Conservation (phyloP, 768 basidiomycete genomes). For the Boletus subcaerulescens region DNA sequence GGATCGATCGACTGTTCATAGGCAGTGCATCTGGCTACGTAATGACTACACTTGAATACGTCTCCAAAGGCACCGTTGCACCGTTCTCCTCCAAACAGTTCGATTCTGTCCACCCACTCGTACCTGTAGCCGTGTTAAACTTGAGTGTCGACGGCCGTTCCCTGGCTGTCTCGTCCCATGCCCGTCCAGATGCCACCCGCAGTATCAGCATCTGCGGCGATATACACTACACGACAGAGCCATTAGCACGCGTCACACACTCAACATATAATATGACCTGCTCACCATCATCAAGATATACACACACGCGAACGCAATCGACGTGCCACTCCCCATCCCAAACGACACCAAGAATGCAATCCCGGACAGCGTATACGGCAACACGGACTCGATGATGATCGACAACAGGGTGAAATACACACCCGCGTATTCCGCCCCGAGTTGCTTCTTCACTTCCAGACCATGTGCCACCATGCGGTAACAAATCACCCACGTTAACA, state of each 20-base stretch:
- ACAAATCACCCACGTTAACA: slow-evolving; percentile 20
- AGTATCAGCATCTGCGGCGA: slow-evolving; percentile 27
- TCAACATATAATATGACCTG: too few species aligned
- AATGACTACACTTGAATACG: too few species aligned
- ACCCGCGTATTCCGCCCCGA: slow-evolving; percentile 19
- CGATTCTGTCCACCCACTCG: neutral
- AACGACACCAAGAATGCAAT: slow-evolving; percentile 24
- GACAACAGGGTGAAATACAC: slow-evolving; percentile 19
- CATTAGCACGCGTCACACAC: neutral
- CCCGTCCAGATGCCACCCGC: slow-evolving; percentile 18
- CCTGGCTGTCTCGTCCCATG: slow-evolving; percentile 12
- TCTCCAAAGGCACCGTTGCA: neutral
- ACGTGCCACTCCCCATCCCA: slow-evolving; percentile 11
- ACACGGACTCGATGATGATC: slow-evolving; percentile 23
- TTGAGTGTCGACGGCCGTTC: slow-evolving; percentile 6
- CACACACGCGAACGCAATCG: slow-evolving; percentile 16
- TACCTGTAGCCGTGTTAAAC: slow-evolving; percentile 1
- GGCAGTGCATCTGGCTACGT: too few species aligned
- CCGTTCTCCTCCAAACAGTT: neutral
- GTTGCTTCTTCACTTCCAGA: slow-evolving; percentile 5
- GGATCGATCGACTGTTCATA: too few species aligned
- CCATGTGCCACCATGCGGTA: slow-evolving; percentile 16
- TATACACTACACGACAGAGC: slow-evolving; percentile 12
- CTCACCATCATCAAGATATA: slow-evolving; percentile 27
- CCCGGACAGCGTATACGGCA: slow-evolving; percentile 26